These are phyloP conservation scores for Catenaria anguillulae DNA, from an alignment of 371 early-diverging fungal species.

Conservation along the genomic window DNA sequence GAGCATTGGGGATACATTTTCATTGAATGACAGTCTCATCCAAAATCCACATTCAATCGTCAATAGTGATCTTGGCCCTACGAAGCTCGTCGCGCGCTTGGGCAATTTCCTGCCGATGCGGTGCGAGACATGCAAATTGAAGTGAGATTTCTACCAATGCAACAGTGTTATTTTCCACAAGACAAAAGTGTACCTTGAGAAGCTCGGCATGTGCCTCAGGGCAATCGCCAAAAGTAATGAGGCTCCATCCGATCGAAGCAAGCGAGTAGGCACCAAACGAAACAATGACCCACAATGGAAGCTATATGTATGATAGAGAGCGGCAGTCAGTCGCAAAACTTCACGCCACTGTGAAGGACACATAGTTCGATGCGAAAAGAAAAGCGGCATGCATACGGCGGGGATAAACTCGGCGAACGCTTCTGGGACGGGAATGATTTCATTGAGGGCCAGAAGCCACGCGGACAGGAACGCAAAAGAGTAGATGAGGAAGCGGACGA, in stretches of 20 bases:
- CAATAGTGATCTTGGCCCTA: too few relatives aligned
- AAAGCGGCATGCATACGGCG: background rate
- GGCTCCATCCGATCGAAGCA: constrained; percentile 22
- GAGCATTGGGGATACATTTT: too few relatives aligned
- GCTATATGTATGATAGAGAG: too few relatives aligned
- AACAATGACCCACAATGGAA: constrained; percentile 27
- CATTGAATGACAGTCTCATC: too few relatives aligned
- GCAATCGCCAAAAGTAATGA: constrained; percentile 27
- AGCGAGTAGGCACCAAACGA: constrained; percentile 28
- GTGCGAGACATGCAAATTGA: background rate
- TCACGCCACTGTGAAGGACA: too few relatives aligned
- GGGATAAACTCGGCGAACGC: background rate
- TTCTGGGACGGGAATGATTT: background rate
- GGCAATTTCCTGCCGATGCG: constrained; percentile 8
- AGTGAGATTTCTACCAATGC: too few relatives aligned
- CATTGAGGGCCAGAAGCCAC: background rate
- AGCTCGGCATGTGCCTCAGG: constrained; percentile 22
- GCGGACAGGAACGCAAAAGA: background rate
- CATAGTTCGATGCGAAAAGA: too few relatives aligned
- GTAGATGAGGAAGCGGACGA: background rate
- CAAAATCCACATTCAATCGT: too few relatives aligned
- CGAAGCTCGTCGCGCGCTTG: constrained; percentile 12
- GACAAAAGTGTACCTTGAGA: constrained; percentile 15
- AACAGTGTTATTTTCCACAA: too few relatives aligned
- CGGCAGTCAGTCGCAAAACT: too few relatives aligned